Conservation (phyloP, 176 grass and related monocot genomes). For the Poa annua region DNA sequence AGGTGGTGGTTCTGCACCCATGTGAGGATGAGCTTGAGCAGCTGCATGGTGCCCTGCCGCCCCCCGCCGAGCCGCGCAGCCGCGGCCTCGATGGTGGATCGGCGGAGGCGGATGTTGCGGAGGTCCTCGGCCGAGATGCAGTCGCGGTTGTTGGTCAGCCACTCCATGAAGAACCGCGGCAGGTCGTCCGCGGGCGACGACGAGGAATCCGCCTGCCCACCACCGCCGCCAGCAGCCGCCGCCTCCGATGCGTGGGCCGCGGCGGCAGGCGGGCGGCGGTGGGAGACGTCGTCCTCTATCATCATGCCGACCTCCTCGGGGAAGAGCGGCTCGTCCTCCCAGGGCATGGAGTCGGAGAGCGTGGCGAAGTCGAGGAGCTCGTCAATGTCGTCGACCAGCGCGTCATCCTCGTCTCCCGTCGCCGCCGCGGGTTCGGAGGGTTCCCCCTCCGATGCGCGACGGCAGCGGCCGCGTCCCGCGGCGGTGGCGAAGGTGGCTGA, state of each 20-base stretch:
- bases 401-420: constrained; percentile 35
- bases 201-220: constrained; percentile 43
- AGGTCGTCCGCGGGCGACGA: constrained; percentile 59
- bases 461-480: neutral
- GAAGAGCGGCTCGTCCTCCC: constrained; percentile 71
- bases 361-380: constrained; percentile 58
- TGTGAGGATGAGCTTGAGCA: constrained; percentile 88
- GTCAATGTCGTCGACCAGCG: constrained; percentile 54
- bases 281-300: constrained; percentile 50
- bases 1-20: constrained; percentile 96
- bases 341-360: constrained; percentile 57
- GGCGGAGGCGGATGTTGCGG: constrained; percentile 79
- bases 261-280: constrained; percentile 10
- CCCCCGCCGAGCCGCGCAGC: constrained; percentile 72
- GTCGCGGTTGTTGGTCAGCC: constrained; percentile 87
- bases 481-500: constrained; percentile 50
- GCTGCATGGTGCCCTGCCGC: constrained; percentile 65
- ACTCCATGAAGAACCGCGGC: constrained; percentile 86
- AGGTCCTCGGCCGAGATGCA: constrained; percentile 88
- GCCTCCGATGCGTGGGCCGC: too few species aligned
- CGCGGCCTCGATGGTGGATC: constrained; percentile 81
- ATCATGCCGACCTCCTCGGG: constrained; percentile 52
- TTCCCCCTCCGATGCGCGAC: neutral
- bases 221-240: neutral
- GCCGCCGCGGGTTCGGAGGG: constrained; percentile 19